Evolutionary conservation across 352 stramenopile genomes (phyloP), one percentile per base, ranked within the genome.

Genomic region (Sclerospora graminicola): DNA sequence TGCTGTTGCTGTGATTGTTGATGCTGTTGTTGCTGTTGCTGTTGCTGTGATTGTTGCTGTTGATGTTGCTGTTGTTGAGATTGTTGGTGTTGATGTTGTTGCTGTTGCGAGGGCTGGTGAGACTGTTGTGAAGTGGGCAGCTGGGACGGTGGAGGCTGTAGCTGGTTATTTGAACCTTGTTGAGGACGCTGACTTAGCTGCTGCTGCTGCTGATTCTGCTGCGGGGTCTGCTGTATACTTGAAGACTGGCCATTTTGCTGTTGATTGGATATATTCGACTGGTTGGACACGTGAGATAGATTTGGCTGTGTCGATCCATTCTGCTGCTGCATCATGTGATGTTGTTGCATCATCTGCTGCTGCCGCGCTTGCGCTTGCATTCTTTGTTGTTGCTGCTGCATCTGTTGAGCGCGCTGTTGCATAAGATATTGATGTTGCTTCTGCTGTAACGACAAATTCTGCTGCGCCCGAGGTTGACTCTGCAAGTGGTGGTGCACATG

Each of bases 381-480:
- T 39, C 61, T 48, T 26, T 66, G 66, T 31, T 80, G 69, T 40
- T 80, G 63, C 43, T 80, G 69, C 42, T 80, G 63, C 43, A 80
- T 63, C 40, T 82, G 72, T 20, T 69, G 56, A 30, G 57, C 43
- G 26, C 75, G 65, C 33, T 82, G 72, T 65, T 69, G 56, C 41
- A 78, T 68, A 14, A 81, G 37, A 41, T 69, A 60, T 34, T 82
- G 66, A 30, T 73, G 64, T 14, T 66, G 54, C 33, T 73, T 65
- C 18, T 79, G 57, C 33, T 77, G 66, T n/a, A 57, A 28, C 10
- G 46, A 57, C 42, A 47, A 35, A 8, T 5, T 27, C 1, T 21
- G 24, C 16, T 54, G 38, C 23, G 53, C 50, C 32, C 54, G 38
- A n/a, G 44, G 14, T 19, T 41, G 48, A 24, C 23, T 44, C 49